Evolutionary conservation across 176 grass and related monocot genomes (phyloP).

Genomic region (Leersia perrieri): DNA sequence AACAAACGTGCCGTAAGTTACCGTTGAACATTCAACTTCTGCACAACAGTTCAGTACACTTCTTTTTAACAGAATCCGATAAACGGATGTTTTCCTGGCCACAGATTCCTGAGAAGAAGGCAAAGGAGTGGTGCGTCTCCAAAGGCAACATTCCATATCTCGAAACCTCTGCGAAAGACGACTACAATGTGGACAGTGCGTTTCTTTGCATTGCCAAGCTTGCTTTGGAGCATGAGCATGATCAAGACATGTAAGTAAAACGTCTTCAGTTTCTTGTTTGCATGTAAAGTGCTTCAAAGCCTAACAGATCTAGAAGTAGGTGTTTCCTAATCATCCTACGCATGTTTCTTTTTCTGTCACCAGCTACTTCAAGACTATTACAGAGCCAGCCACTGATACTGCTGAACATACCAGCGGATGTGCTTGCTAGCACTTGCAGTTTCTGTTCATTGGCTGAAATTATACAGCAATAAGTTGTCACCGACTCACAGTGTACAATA

Average conservation of each 20-base stretch:
- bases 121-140: constrained; percentile 82
- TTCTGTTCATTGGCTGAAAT: background rate
- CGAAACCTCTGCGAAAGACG: constrained; percentile 92
- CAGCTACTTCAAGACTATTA: constrained; percentile 76
- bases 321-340: background rate
- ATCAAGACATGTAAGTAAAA: constrained; percentile 90
- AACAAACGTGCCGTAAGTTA: constrained; percentile 70
- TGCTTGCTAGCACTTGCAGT: constrained; percentile 55
- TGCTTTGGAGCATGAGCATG: constrained; percentile 65
- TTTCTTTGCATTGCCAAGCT: constrained; percentile 85
- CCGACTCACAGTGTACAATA: background rate
- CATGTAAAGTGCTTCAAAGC: background rate
- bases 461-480: background rate
- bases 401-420: constrained; percentile 68
- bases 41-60: background rate
- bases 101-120: constrained; percentile 89
- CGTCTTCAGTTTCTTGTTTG: background rate
- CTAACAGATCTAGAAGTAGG: background rate
- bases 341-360: background rate
- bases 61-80: background rate
- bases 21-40: background rate
- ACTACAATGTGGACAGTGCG: constrained; percentile 81
- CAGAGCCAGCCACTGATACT: constrained; percentile 47
- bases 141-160: constrained; percentile 91
- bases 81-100: background rate